A percentile compares a stretch with the other conserved stretches of the same genome.
phyloP scores from a whole-genome alignment of 225 moss, liverwort and hornwort genomes.

The Asterella californica region DNA sequence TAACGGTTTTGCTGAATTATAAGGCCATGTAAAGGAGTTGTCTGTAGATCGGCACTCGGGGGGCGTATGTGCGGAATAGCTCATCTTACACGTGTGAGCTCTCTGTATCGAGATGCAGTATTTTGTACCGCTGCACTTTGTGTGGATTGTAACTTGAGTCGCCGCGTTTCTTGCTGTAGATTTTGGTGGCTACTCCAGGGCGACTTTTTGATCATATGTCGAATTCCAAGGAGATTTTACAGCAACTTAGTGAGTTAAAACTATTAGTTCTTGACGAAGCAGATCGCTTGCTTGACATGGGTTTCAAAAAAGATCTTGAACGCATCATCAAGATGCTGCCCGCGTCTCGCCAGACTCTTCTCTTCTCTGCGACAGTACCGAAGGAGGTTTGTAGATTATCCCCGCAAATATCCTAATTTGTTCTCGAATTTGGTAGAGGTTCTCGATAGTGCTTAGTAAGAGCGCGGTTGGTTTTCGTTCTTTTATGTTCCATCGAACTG shows the following conservation, averaged over 20 bases:
- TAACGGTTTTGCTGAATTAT: background rate
- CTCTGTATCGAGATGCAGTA: background rate
- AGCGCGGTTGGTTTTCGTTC: background rate
- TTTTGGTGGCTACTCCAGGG: constrained; percentile 92
- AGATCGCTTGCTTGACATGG: constrained; percentile 94
- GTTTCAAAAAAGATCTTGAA: constrained; percentile 85
- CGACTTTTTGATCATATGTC: constrained; percentile 88
- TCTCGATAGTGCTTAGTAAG: background rate
- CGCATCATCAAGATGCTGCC: constrained; percentile 78
- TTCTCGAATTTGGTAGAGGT: background rate
- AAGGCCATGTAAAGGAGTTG: no score
- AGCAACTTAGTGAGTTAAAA: constrained; percentile 70
- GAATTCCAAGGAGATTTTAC: constrained; percentile 52
- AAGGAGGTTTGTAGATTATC: constrained; percentile 52
- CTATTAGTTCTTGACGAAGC: constrained; percentile 94
- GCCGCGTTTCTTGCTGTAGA: constrained; percentile 33
- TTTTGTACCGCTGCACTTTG: background rate
- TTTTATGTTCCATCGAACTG: background rate
- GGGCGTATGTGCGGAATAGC: background rate
- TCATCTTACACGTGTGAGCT: background rate
- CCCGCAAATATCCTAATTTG: background rate
- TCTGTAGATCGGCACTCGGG: no score
- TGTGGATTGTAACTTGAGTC: background rate
- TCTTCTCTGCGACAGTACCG: constrained; percentile 94
- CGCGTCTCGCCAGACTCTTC: constrained; percentile 68